phyloP scores from a whole-genome alignment of 352 stramenopile genomes.

The Pilasporangium apinafurcum region DNA sequence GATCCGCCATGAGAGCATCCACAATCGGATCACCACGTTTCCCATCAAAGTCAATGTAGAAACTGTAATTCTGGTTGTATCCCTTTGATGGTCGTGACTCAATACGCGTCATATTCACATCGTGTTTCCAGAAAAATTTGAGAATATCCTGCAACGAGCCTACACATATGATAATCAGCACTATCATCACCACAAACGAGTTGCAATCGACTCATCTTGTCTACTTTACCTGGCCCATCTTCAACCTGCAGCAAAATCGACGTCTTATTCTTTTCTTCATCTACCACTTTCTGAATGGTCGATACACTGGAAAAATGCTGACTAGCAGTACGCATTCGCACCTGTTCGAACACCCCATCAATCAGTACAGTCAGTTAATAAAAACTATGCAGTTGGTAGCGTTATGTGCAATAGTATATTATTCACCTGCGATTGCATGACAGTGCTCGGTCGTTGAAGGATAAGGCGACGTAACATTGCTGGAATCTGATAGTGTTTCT shows the following conservation, averaged over 20 bases:
- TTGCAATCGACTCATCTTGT: too few species aligned
- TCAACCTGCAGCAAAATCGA: slow-evolving; percentile 72
- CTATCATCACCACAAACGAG: background rate
- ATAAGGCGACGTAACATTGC: too few species aligned
- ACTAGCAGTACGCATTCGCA: too few species aligned
- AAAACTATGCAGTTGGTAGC: too few species aligned
- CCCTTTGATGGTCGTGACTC: slow-evolving; percentile 90
- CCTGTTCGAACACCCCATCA: too few species aligned
- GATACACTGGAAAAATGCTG: too few species aligned
- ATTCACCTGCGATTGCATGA: too few species aligned
- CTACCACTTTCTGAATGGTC: background rate
- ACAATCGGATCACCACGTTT: slow-evolving; percentile 71
- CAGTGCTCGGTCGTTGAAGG: too few species aligned
- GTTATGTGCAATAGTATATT: too few species aligned
- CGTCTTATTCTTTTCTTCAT: slow-evolving; percentile 59
- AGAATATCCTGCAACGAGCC: slow-evolving; percentile 93
- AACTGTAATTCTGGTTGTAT: slow-evolving; percentile 84
- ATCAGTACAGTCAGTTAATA: too few species aligned
- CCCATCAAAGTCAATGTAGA: slow-evolving; percentile 92
- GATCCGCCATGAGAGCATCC: slow-evolving; percentile 80
- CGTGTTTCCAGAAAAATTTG: slow-evolving; percentile 96
- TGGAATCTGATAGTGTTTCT: too few species aligned
- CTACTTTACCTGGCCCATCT: slow-evolving; percentile 45
- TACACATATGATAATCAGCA: slow-evolving; percentile 5
- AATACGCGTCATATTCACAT: slow-evolving; percentile 96